Conservation (phyloP, 2,329 filamentous ascomycete species). For the Drechslerella dactyloides region DNA sequence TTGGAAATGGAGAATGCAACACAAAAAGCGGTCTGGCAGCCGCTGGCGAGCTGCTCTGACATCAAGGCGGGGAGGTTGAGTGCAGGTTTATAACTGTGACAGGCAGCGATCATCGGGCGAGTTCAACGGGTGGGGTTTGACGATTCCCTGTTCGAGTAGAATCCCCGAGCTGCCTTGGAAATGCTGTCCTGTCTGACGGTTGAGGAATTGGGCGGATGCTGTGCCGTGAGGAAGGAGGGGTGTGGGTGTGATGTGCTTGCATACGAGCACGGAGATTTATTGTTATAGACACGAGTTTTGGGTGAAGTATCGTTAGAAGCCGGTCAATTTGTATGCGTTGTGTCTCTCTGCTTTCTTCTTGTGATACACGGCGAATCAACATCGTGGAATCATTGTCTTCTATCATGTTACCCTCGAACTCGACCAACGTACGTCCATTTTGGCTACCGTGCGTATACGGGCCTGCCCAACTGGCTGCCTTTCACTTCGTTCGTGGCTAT, state of each 20-base stretch:
- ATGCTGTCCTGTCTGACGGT: not conserved
- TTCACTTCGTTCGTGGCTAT: not conserved
- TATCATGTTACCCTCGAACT: not conserved
- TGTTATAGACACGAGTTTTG: not conserved
- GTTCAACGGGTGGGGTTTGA: not conserved
- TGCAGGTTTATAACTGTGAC: slow-evolving; percentile 11
- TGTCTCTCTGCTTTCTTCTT: not conserved
- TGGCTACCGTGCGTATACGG: not conserved
- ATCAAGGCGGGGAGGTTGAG: slow-evolving; percentile 8
- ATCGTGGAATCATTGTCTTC: slow-evolving; percentile 27
- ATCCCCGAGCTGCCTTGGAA: slow-evolving; percentile 14
- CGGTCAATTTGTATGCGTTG: too few relatives aligned
- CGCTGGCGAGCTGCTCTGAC: slow-evolving; percentile 8
- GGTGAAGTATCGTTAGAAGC: not conserved
- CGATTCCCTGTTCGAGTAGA: not conserved
- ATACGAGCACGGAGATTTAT: not conserved
- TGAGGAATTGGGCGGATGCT: too few relatives aligned
- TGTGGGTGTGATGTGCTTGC: not conserved
- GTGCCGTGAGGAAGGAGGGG: too few relatives aligned
- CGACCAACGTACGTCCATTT: not conserved
- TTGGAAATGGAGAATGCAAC: slow-evolving; percentile 51
- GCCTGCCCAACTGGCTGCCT: not conserved
- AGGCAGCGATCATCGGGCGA: slow-evolving; percentile 30
- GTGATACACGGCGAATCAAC: not conserved
- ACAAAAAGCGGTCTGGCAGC: slow-evolving; percentile 26